Percentiles rank a stretch among this genome's conserved stretches.
Evolutionary conservation across 2,329 filamentous ascomycete genomes (phyloP).

Genomic region (Colletotrichum higginsianum): DNA sequence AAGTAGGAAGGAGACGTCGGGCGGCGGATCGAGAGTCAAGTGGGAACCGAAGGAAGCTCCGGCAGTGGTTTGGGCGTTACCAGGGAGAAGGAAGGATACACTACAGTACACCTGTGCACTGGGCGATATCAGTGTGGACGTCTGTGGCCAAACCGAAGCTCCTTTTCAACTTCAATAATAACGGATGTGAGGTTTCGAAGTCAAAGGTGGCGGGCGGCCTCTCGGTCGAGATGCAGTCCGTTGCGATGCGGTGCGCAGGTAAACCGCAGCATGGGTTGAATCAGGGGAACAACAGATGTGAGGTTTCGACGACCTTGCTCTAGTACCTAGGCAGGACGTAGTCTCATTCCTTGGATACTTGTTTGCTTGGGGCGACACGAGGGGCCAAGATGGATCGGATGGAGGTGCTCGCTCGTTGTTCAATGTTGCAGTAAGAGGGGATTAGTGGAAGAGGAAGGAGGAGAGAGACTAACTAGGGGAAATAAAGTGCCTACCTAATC

Average conservation of each 20-base stretch:
- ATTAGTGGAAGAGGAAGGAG: slow-evolving; percentile 16
- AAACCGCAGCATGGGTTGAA: background rate
- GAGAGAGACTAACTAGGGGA: background rate
- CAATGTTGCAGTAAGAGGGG: slow-evolving; percentile 1
- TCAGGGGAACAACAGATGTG: background rate
- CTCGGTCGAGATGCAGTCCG: background rate
- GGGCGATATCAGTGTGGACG: background rate
- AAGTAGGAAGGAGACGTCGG: slow-evolving; percentile 43
- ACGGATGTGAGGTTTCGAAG: background rate
- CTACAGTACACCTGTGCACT: background rate
- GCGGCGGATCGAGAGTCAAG: slow-evolving; percentile 16
- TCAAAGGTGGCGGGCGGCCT: background rate
- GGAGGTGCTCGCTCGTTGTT: background rate
- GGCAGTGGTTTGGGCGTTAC: slow-evolving; percentile 23
- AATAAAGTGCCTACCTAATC: slow-evolving; percentile 33
- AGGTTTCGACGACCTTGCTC: no score
- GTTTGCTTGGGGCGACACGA: background rate
- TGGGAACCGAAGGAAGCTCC: slow-evolving; percentile 17
- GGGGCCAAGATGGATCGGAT: background rate
- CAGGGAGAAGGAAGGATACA: background rate
- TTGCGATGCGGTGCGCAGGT: background rate
- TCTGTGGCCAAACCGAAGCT: background rate
- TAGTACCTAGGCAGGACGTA: background rate
- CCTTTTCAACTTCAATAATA: background rate
- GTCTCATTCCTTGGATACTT: background rate